Evolutionary conservation across 805 yeast genomes (phyloP).

Genomic region (Sungouiozyma ichnusensis): DNA sequence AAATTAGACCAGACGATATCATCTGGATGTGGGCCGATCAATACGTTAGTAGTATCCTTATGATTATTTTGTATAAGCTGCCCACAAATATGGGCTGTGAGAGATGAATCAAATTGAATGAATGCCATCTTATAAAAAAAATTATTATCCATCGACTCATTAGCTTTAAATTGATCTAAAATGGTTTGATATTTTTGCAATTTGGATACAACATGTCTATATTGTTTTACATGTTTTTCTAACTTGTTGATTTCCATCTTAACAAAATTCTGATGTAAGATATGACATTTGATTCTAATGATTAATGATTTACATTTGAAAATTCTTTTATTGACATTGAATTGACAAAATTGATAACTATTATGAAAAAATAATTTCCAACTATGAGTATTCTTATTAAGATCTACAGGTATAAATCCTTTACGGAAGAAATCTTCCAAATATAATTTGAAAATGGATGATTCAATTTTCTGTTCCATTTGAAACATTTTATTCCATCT

Average conservation of each 20-base stretch:
- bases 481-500: slow-evolving; percentile 24
- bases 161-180: slow-evolving; percentile 2
- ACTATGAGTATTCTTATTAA: slow-evolving; percentile 3
- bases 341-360: not conserved
- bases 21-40: slow-evolving; percentile 48
- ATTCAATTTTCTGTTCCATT: slow-evolving; percentile 32
- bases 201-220: not conserved
- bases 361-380: too few relatives aligned
- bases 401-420: slow-evolving; percentile 1
- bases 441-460: slow-evolving; percentile 29
- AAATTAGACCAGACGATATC: slow-evolving; percentile 70
- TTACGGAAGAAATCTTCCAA: slow-evolving; percentile 14
- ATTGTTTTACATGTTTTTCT: not conserved
- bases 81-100: slow-evolving; percentile 52
- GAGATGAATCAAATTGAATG: slow-evolving; percentile 46
- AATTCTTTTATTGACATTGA: not conserved
- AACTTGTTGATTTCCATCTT: not conserved
- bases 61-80: slow-evolving; percentile 39
- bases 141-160: not conserved
- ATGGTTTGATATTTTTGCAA: not conserved
- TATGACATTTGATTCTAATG: not conserved
- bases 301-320: not conserved
- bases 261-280: not conserved
- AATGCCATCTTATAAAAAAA: slow-evolving; percentile 37
- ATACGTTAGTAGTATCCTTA: slow-evolving; percentile 34